phyloP scores from a whole-genome alignment of 2,329 filamentous ascomycete species.

The Sclerotinia spermophila region DNA sequence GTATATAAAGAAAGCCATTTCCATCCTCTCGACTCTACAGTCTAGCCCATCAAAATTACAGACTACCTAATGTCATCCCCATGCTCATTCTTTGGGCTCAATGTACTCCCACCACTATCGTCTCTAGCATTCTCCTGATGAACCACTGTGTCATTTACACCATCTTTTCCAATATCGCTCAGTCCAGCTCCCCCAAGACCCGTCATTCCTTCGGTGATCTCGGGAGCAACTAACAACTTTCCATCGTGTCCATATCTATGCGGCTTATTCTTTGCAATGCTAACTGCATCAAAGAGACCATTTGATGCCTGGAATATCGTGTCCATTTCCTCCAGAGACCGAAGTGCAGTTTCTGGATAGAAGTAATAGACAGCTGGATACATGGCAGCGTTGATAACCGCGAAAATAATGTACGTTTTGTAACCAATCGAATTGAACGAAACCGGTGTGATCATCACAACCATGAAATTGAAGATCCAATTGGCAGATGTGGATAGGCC shows the following conservation, averaged over 20 bases:
- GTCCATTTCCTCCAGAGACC: constrained; percentile 16
- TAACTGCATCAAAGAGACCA: constrained; percentile 5
- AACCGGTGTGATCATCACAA: constrained; percentile 38
- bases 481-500: constrained; percentile 45
- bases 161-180: neutral
- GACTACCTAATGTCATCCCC: neutral
- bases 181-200: neutral
- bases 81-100: neutral
- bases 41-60: neutral
- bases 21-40: neutral
- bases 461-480: constrained; percentile 52
- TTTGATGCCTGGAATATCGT: neutral
- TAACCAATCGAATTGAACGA: constrained; percentile 50
- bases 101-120: neutral
- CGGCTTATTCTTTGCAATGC: neutral
- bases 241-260: constrained; percentile 8
- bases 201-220: neutral
- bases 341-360: constrained; percentile 48
- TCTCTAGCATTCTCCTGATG: constrained; percentile 1
- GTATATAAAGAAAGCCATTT: neutral
- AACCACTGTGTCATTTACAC: neutral
- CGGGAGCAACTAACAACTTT: constrained; percentile 9
- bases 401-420: constrained; percentile 54
- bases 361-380: constrained; percentile 44
- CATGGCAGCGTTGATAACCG: constrained; percentile 46